Conservation (phyloP, 192 early-diverging fungal species). For the Dissophora globulifera region DNA sequence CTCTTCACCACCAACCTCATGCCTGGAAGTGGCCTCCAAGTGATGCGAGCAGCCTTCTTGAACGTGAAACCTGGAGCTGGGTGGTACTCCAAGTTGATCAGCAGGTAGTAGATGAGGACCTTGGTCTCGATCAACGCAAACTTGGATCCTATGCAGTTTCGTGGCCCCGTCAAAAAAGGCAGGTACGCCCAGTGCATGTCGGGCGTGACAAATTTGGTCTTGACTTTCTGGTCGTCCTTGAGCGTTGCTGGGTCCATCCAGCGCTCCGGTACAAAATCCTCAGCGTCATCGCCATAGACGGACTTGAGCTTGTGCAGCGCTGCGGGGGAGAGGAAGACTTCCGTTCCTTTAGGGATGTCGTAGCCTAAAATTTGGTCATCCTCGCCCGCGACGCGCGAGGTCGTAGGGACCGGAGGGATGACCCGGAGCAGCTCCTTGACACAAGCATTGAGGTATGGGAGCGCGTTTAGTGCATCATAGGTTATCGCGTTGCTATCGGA, state of each 20-base stretch:
- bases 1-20: slow-evolving; percentile 54
- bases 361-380: slow-evolving; percentile 56
- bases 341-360: slow-evolving; percentile 59
- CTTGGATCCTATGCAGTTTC: slow-evolving; percentile 67
- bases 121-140: slow-evolving; percentile 69
- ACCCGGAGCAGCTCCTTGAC: slow-evolving; percentile 63
- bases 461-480: slow-evolving; percentile 59
- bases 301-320: slow-evolving; percentile 52
- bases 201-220: slow-evolving; percentile 22
- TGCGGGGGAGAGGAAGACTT: slow-evolving; percentile 53
- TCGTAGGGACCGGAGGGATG: slow-evolving; percentile 64
- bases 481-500: slow-evolving; percentile 31
- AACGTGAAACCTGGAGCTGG: slow-evolving; percentile 57
- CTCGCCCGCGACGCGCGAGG: slow-evolving; percentile 48
- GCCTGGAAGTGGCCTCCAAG: slow-evolving; percentile 57
- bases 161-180: slow-evolving; percentile 63
- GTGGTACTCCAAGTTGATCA: slow-evolving; percentile 52
- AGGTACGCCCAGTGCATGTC: slow-evolving; percentile 45
- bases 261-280: slow-evolving; percentile 63
- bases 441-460: slow-evolving; percentile 62
- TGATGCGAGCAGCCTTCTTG: slow-evolving; percentile 56
- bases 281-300: slow-evolving; percentile 61
- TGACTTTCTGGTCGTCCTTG: slow-evolving; percentile 5
- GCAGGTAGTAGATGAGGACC: slow-evolving; percentile 59
- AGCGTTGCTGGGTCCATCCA: slow-evolving; percentile 56